Percentiles rank a stretch among this genome's conserved stretches.
phyloP scores from a whole-genome alignment of 2,329 filamentous ascomycete genomes.

The Aureobasidium namibiae region DNA sequence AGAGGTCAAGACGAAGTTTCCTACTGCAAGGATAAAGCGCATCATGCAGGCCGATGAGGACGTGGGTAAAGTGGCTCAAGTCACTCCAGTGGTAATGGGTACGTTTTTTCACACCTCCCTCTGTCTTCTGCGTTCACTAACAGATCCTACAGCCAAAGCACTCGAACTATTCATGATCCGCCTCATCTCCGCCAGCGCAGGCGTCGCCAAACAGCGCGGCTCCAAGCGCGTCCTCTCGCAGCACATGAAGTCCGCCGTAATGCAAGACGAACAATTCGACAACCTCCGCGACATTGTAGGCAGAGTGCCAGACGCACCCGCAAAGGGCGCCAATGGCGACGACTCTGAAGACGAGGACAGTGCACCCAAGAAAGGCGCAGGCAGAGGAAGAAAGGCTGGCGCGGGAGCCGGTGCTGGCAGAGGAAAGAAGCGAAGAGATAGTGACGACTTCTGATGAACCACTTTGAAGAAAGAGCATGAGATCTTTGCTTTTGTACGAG shows the following conservation, averaged over 20 bases:
- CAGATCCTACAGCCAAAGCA: conserved; percentile 61
- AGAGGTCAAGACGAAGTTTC: conserved; percentile 88
- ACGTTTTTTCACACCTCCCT: conserved; percentile 27
- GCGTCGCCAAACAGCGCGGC: conserved; percentile 45
- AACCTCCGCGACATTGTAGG: conserved; percentile 85
- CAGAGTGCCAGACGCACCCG: conserved; percentile 64
- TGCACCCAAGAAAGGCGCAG: conserved; percentile 9
- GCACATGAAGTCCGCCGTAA: conserved; percentile 86
- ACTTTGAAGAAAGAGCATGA: background rate
- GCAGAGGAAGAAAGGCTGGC: conserved; percentile 12
- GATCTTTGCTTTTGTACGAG: background rate
- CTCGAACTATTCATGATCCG: conserved; percentile 97
- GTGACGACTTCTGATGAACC: conserved; percentile 14
- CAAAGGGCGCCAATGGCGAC: conserved; percentile 22
- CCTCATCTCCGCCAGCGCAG: conserved; percentile 79
- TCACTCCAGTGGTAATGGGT: conserved; percentile 88
- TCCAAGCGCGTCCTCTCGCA: conserved; percentile 83
- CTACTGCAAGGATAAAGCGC: conserved; percentile 92
- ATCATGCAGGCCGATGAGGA: conserved; percentile 99
- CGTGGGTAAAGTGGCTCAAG: conserved; percentile 95
- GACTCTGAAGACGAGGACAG: conserved; percentile 14
- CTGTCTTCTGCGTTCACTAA: conserved; percentile 16
- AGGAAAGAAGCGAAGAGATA: conserved; percentile 16
- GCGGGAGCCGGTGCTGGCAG: conserved; percentile 2
- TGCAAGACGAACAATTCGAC: conserved; percentile 85